These are phyloP conservation scores for Colletotrichum sp. DNA, from an alignment of 2,329 filamentous ascomycete species.

Conservation along the genomic window DNA sequence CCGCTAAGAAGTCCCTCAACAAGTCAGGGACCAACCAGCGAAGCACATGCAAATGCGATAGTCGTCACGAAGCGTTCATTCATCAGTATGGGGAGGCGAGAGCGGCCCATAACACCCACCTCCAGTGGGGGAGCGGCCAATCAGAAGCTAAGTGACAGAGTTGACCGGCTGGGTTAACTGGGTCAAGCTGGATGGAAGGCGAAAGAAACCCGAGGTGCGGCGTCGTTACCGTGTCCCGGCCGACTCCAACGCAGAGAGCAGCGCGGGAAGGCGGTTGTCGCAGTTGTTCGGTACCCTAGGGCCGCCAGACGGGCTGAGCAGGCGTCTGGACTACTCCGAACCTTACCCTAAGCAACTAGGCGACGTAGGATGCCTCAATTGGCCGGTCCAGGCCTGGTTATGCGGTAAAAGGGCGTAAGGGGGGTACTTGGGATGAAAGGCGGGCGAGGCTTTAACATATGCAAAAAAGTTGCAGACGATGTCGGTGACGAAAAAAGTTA, in stretches of 20 bases:
- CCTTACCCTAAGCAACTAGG: slow-evolving; percentile 4
- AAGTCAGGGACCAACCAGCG: slow-evolving; percentile 4
- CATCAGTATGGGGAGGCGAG: slow-evolving; percentile 5
- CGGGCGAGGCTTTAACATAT: slow-evolving; percentile 3
- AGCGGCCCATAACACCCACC: neutral
- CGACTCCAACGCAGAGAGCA: neutral
- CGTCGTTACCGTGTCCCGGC: neutral
- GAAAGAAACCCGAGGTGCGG: slow-evolving; percentile 10
- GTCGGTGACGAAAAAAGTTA: slow-evolving; percentile 12
- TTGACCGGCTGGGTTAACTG: slow-evolving; percentile 7
- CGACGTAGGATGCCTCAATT: slow-evolving; percentile 12
- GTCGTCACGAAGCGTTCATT: slow-evolving; percentile 10
- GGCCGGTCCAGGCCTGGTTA: neutral
- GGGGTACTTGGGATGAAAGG: neutral
- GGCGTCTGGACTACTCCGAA: neutral
- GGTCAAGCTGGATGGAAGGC: slow-evolving; percentile 14
- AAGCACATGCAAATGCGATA: slow-evolving; percentile 19
- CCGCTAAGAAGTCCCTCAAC: slow-evolving; percentile 14
- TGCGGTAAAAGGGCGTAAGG: neutral
- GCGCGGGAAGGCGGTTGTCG: slow-evolving; percentile 3
- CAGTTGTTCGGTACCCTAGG: neutral
- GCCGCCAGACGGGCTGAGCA: neutral
- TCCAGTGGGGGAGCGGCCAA: neutral
- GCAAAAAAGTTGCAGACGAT: slow-evolving; percentile 1
- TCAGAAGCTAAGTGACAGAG: neutral